phyloP scores from a whole-genome alignment of 2,329 filamentous ascomycete genomes.

The Cryphonectria nitschkei region DNA sequence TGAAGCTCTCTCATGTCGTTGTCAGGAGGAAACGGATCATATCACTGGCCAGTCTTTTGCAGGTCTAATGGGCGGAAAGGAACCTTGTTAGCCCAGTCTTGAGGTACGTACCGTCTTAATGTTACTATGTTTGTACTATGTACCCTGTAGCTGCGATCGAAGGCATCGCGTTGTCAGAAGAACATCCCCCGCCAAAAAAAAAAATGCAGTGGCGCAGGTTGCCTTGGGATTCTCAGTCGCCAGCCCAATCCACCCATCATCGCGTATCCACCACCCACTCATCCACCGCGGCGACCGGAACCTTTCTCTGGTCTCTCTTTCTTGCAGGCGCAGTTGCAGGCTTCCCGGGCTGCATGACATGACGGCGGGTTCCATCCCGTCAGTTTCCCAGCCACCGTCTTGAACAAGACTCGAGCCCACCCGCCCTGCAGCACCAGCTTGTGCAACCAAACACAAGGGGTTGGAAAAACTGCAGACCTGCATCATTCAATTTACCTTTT shows the following conservation, averaged over 20 bases:
- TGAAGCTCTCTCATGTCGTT: background rate
- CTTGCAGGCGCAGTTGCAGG: constrained; percentile 4
- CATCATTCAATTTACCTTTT: constrained; percentile 14
- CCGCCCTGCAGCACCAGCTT: constrained; percentile 7
- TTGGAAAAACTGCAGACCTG: constrained; percentile 19
- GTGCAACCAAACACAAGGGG: background rate
- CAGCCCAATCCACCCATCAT: constrained; percentile 3
- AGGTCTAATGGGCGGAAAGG: background rate
- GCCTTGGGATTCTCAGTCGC: background rate
- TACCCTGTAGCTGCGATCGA: background rate
- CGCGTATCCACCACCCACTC: background rate
- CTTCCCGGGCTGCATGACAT: constrained; percentile 13
- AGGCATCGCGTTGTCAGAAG: constrained; percentile 1
- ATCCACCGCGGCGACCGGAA: background rate
- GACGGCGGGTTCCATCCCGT: constrained; percentile 7
- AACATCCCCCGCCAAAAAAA: background rate
- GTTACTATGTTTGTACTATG: background rate
- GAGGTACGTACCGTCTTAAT: background rate
- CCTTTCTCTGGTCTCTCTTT: too few species aligned
- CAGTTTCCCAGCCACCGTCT: constrained; percentile 23
- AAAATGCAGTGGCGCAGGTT: constrained; percentile 18
- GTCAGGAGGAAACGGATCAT: background rate
- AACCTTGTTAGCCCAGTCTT: background rate
- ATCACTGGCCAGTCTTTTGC: background rate
- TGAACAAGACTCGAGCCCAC: constrained; percentile 30